Evolutionary conservation across 345 rosid species (phyloP).

Genomic region (Rhodamnia argentea): DNA sequence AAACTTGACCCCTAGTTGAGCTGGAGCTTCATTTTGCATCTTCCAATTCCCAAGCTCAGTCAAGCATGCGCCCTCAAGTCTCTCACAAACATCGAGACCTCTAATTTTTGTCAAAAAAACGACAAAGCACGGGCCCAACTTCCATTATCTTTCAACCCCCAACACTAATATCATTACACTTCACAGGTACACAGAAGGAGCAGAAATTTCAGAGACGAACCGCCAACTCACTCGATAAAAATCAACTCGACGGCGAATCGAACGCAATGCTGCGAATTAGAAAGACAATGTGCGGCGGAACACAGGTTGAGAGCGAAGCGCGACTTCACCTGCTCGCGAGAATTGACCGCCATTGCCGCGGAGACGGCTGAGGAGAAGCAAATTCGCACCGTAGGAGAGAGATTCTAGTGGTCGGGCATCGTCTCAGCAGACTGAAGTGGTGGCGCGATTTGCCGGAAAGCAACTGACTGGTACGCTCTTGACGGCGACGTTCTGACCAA

Average conservation of each 20-base stretch:
- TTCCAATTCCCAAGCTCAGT: background rate
- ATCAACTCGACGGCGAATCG: background rate
- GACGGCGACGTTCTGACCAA: conserved; percentile 9
- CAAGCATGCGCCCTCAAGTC: background rate
- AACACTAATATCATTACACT: background rate
- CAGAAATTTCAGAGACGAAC: background rate
- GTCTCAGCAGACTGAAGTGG: background rate
- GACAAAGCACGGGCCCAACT: background rate
- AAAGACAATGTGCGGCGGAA: background rate
- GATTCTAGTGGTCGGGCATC: background rate
- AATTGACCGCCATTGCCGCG: conserved; percentile 14
- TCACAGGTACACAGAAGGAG: background rate
- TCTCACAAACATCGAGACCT: background rate
- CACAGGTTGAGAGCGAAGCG: background rate
- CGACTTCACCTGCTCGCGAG: conserved; percentile 13
- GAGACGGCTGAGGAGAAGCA: background rate
- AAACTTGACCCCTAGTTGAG: no score
- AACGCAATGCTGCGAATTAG: background rate
- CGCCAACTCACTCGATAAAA: background rate
- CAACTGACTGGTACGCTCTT: conserved; percentile 17
- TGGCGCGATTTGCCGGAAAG: conserved; percentile 26
- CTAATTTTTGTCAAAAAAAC: background rate
- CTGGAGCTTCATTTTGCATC: background rate
- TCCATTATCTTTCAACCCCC: background rate
- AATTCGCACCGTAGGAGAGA: background rate